Percentiles rank a stretch among this genome's conserved stretches.
Conservation (phyloP, 139 green algal species). For the Zygnema circumcarinatum region DNA sequence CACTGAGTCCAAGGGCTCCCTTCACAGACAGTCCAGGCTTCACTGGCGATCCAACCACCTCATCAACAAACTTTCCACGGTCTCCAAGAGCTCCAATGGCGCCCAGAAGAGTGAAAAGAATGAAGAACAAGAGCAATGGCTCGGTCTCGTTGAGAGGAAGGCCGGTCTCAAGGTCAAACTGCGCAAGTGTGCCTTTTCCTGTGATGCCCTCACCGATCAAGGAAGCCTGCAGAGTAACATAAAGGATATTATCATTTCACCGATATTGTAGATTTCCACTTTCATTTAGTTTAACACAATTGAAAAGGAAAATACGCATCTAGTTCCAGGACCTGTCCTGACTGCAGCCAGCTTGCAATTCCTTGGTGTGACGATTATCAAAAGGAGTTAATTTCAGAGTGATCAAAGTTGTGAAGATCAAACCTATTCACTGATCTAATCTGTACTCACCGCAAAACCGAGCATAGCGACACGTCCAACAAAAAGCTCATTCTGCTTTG, state of each 20-base stretch:
- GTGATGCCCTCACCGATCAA: slow-evolving; percentile 78
- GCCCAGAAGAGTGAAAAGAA: slow-evolving; percentile 52
- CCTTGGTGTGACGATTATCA: too few relatives aligned
- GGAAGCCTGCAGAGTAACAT: slow-evolving; percentile 62
- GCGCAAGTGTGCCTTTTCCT: slow-evolving; percentile 76
- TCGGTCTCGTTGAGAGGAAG: slow-evolving; percentile 75
- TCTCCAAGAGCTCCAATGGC: slow-evolving; percentile 48
- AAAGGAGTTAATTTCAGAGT: too few relatives aligned
- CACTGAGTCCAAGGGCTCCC: slow-evolving; percentile 64
- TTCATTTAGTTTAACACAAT: too few relatives aligned
- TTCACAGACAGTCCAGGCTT: slow-evolving; percentile 48
- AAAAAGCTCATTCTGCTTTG: slow-evolving; percentile 82
- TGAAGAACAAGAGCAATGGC: slow-evolving; percentile 71
- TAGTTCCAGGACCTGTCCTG: too few relatives aligned
- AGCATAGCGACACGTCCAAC: slow-evolving; percentile 81
- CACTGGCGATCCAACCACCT: slow-evolving; percentile 48
- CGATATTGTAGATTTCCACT: too few relatives aligned
- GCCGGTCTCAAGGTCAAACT: slow-evolving; percentile 72
- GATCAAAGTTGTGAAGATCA: too few relatives aligned
- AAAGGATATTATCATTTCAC: too few relatives aligned
- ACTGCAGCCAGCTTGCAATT: too few relatives aligned
- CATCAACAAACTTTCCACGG: slow-evolving; percentile 29
- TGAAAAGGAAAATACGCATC: too few relatives aligned
- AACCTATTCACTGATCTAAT: too few relatives aligned
- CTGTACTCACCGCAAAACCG: slow-evolving; percentile 68